These are phyloP conservation scores for Rosellinia necatrix DNA, from an alignment of 2,329 filamentous ascomycete species.

Conservation along the genomic window DNA sequence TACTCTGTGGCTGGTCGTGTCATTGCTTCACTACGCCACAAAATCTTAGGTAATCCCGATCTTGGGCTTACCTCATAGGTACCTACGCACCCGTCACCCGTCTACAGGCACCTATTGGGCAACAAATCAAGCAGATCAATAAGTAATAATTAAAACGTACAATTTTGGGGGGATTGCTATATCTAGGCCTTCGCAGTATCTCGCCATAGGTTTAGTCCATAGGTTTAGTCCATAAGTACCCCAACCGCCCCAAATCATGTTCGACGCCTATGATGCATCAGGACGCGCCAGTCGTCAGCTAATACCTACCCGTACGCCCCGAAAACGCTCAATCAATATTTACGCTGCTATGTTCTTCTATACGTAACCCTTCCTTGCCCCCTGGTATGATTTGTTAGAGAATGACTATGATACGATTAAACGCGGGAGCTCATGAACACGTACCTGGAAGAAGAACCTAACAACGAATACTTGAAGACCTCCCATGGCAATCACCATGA, in stretches of 20 bases:
- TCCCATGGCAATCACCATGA: constrained; percentile 93
- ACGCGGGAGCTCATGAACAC: constrained; percentile 30
- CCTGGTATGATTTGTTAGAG: constrained; percentile 45
- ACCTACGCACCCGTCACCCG: too few species aligned
- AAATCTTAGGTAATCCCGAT: neutral
- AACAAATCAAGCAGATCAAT: too few species aligned
- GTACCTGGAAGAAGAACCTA: constrained; percentile 95
- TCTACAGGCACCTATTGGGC: too few species aligned
- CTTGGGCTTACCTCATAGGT: too few species aligned
- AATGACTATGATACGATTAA: constrained; percentile 24
- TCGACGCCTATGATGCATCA: constrained; percentile 36
- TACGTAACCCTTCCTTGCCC: constrained; percentile 72
- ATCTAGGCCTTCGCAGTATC: neutral
- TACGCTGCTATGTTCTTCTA: constrained; percentile 44
- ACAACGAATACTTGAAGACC: constrained; percentile 96
- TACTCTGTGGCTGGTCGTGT: constrained; percentile 9
- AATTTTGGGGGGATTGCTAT: constrained; percentile 3
- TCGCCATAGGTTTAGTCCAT: neutral
- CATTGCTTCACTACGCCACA: constrained; percentile 18
- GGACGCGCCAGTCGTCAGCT: constrained; percentile 25
- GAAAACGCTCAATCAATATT: constrained; percentile 14
- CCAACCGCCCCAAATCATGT: constrained; percentile 22
- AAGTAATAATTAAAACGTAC: too few species aligned
- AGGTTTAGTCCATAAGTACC: constrained; percentile 11
- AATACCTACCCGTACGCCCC: constrained; percentile 35